phyloP scores from a whole-genome alignment of 345 rosid genomes.

The Gossypium herbaceum region DNA sequence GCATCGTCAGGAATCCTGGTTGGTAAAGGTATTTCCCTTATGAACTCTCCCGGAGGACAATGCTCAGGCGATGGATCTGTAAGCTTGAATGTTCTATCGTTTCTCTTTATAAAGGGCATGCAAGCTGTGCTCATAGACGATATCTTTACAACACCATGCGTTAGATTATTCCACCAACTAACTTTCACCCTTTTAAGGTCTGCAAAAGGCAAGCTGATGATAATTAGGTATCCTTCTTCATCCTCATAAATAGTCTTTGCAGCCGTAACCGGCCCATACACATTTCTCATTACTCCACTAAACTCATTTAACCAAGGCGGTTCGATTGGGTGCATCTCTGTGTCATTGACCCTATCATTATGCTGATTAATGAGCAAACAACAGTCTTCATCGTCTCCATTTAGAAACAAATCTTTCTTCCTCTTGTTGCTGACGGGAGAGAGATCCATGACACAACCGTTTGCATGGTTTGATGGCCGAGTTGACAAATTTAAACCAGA shows the following conservation, averaged over 20 bases:
- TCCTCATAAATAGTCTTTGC: constrained; percentile 93
- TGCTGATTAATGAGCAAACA: constrained; percentile 48
- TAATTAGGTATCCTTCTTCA: constrained; percentile 72
- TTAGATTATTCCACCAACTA: constrained; percentile 82
- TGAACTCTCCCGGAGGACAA: constrained; percentile 95
- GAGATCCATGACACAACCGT: constrained; percentile 59
- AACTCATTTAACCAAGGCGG: constrained; percentile 76
- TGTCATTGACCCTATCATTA: constrained; percentile 39
- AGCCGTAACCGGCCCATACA: constrained; percentile 85
- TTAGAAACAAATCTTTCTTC: constrained; percentile 71
- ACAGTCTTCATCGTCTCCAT: constrained; percentile 60
- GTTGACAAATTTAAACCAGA: constrained; percentile 79
- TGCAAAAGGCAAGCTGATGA: constrained; percentile 83
- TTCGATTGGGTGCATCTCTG: constrained; percentile 62
- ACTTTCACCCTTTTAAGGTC: constrained; percentile 91
- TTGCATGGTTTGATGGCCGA: constrained; percentile 55
- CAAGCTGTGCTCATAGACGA: constrained; percentile 79
- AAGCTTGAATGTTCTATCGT: constrained; percentile 86
- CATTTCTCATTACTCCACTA: constrained; percentile 75
- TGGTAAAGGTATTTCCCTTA: constrained; percentile 78
- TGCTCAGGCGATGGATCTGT: constrained; percentile 90
- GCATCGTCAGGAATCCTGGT: constrained; percentile 95
- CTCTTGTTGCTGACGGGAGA: constrained; percentile 72
- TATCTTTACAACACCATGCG: constrained; percentile 77
- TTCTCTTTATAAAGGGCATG: constrained; percentile 73